Percentiles rank a stretch among this genome's conserved stretches.
These are phyloP conservation scores for Debaryomyces robertsiae DNA, from an alignment of 1,139 yeast genomes.

Conservation along the genomic window DNA sequence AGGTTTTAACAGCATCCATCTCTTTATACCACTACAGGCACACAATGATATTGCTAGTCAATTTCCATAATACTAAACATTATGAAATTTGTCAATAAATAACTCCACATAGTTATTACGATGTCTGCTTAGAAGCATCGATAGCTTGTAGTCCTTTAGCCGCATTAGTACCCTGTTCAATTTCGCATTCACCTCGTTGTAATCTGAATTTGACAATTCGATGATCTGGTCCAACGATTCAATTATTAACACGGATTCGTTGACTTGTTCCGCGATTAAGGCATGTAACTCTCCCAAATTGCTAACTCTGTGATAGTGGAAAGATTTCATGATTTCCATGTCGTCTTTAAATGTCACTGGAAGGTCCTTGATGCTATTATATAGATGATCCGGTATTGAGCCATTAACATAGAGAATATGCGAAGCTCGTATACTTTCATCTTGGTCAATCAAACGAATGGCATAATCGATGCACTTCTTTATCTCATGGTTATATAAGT, in stretches of 20 bases:
- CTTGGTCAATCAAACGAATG: constrained; percentile 10
- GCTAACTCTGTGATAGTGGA: constrained; percentile 19
- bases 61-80: no score
- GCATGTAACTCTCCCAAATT: constrained; percentile 12
- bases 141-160: constrained; percentile 6
- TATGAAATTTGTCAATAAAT: constrained; percentile 3
- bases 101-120: constrained; percentile 7
- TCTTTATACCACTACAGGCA: no score
- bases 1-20: no score
- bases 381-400: constrained; percentile 20
- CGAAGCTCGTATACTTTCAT: constrained; percentile 7
- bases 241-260: constrained; percentile 14
- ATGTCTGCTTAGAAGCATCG: constrained; percentile 4
- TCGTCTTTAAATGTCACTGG: constrained; percentile 13
- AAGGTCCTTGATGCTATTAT: constrained; percentile 13
- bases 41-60: no score
- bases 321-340: constrained; percentile 16
- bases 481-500: constrained; percentile 12
- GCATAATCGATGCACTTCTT: constrained; percentile 13
- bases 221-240: constrained; percentile 19
- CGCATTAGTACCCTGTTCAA: constrained; percentile 16
- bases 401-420: constrained; percentile 20
- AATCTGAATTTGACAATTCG: constrained; percentile 13
- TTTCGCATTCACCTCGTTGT: constrained; percentile 16
- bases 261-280: constrained; percentile 3